Evolutionary conservation across 169 alveolate species (phyloP).

Genomic region (Plasmodium sp.): DNA sequence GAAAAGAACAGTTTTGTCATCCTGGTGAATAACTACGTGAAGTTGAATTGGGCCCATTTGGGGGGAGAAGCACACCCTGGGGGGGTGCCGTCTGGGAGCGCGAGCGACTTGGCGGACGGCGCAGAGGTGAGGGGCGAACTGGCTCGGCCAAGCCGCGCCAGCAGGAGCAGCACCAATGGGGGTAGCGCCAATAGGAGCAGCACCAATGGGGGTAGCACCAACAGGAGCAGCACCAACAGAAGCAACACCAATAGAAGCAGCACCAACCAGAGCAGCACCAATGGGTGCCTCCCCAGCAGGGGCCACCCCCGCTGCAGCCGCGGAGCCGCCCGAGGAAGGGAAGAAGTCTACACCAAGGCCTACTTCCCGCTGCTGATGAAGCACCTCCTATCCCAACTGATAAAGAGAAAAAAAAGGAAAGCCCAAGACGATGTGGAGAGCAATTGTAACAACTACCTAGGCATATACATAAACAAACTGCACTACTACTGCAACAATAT

Average conservation of each 20-base stretch:
- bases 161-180: background rate
- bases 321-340: background rate
- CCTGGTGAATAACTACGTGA: constrained; percentile 4
- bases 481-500: constrained; percentile 49
- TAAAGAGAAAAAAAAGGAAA: background rate
- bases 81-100: background rate
- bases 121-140: background rate
- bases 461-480: constrained; percentile 28
- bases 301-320: background rate
- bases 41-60: background rate
- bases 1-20: background rate
- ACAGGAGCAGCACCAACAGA: too few species aligned
- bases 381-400: background rate
- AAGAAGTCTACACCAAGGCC: background rate
- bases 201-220: too few species aligned
- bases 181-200: background rate
- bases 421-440: background rate
- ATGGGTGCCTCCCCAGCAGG: background rate
- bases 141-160: background rate
- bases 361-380: constrained; percentile 23
- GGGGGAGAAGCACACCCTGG: background rate
- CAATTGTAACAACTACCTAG: constrained; percentile 20
- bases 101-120: background rate
- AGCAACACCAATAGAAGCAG: background rate
- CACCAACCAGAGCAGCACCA: background rate